phyloP scores from a whole-genome alignment of 805 yeast genomes.

The Ogataea trehalophila region DNA sequence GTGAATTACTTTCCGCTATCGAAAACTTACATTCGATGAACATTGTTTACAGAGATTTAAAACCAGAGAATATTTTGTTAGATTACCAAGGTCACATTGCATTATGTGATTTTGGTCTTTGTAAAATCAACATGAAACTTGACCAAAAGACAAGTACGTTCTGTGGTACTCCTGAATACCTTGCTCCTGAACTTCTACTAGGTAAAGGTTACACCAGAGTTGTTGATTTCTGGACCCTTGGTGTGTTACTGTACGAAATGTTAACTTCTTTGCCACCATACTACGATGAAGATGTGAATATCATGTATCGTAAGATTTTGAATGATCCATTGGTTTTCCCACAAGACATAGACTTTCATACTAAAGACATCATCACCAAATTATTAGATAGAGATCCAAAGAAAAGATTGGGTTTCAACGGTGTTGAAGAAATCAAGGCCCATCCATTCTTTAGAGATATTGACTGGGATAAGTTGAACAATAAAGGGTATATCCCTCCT shows the following conservation, averaged over 20 bases:
- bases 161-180: slow-evolving; percentile 97
- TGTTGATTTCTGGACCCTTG: slow-evolving; percentile 99
- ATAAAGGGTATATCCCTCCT: slow-evolving; percentile 91
- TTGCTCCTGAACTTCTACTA: slow-evolving; percentile 89
- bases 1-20: slow-evolving; percentile 88
- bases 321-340: slow-evolving; percentile 90
- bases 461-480: slow-evolving; percentile 80
- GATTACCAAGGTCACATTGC: slow-evolving; percentile 99
- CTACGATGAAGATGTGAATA: slow-evolving; percentile 88
- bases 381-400: slow-evolving; percentile 82
- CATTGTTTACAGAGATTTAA: slow-evolving; percentile 91
- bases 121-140: slow-evolving; percentile 90
- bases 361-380: slow-evolving; percentile 71
- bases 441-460: slow-evolving; percentile 86
- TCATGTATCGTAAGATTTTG: slow-evolving; percentile 90
- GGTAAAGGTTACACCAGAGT: slow-evolving; percentile 94
- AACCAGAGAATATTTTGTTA: slow-evolving; percentile 90
- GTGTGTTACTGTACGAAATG: slow-evolving; percentile 92
- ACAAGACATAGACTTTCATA: slow-evolving; percentile 77
- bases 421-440: slow-evolving; percentile 76
- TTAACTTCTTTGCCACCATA: slow-evolving; percentile 95
- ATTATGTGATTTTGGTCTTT: slow-evolving; percentile 92
- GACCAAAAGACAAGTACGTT: slow-evolving; percentile 85
- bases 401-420: slow-evolving; percentile 69
- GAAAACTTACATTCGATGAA: slow-evolving; percentile 88